Base-by-base conservation (phyloP, 768 basidiomycete genomes). In the Rhodocollybia butyracea region DNA sequence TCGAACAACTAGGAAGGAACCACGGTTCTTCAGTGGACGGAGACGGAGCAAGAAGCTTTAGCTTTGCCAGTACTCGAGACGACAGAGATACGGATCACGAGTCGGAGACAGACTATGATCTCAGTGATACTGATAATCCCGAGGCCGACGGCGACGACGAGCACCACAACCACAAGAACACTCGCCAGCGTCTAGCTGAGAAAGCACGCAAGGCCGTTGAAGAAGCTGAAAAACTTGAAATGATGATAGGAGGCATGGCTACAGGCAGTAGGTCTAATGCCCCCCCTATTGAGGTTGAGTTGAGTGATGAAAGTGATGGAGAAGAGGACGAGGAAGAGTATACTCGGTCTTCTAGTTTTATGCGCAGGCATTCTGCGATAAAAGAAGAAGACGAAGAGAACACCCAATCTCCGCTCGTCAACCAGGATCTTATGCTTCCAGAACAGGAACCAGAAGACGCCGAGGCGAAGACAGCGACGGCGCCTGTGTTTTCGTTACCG, bases 271-370 rank as follows among this genome's bases (percentile, higher is more conserved):
- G 66, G 36, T 66, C 72, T 17, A 60, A 68, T 22, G 77, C 72
- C 13, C 88, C 86, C 6, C 89, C 89, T 3, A 89, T 90, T 41
- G 78, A 85, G 26, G 83, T 87, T 26, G 88, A 91, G 64, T 52
- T 89, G 61, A 90, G 88, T 60, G 90, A 91, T 65, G 88, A 90
- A 66, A 89, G 89, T 59, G 89, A 89, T n/a, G 77, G 63, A 21
- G 86, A 88, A 54, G 81, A 79, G 0, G 81, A 82, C 39, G 65
- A 72, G 5, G 70, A 69, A 1, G 70, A 68, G 6, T 78, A 68
- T 57, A 72, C 75, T 40, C 64, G 65, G 39, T 71, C 60, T 68
- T 69, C 74, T 57, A 70, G 59, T 53, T 67, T 60, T 5, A 66
- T 73, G 46, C 70, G 71, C 51, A 69, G 79, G 46, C 83, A 88